Evolutionary conservation across 805 yeast species (phyloP), one percentile per base, ranked within the genome.

Genomic region (Metschnikowia lunata): DNA sequence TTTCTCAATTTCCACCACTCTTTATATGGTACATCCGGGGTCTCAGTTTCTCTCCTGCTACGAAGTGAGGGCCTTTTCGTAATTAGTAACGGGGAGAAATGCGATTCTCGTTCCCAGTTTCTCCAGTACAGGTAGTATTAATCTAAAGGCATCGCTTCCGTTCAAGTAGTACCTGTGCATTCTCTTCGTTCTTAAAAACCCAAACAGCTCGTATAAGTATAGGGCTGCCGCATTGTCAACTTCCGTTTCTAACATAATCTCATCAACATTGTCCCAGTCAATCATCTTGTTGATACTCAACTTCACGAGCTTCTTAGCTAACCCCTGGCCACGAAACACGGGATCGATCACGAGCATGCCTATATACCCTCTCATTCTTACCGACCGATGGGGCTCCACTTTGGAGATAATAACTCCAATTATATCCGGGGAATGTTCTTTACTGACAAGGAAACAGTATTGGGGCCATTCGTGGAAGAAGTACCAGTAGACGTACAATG

Each of bases 301-400:
- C 37, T 72, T 70, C 13, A 89, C 89, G 39, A 93, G 72, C 37
- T 69, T 67, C 52, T 83, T 83, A 3, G 97, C 97, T 37, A 90
- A 84, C 1, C 97, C 96, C 36, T 67, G 69, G 3, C 95, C 90
- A 43, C 99, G 70, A 59, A 74, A 82, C 12, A 65, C 60, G 32
- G 80, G 79, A 40, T 82, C 82, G 10, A 91, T 95, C 0, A 95
- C 96, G 43, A 93, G 67, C 99, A 93, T 93, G 2, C 97, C 99
- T 27, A 93, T 90, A 58, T 93, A 93, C 0, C 99, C 99, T 48
- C 99, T 74, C 53, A 73, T 60, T 47, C 96, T 72, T 9, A 79
- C 82, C 18, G 76, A 73, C 47, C 91, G 74, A 63, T 91, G 97
- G 1, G 77, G 70, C 50, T 86, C 95, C 10, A 82, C 78, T 56